These are phyloP conservation scores for Ceratocystis cubensis DNA, from an alignment of 2,329 filamentous ascomycete genomes.

Conservation along the genomic window DNA sequence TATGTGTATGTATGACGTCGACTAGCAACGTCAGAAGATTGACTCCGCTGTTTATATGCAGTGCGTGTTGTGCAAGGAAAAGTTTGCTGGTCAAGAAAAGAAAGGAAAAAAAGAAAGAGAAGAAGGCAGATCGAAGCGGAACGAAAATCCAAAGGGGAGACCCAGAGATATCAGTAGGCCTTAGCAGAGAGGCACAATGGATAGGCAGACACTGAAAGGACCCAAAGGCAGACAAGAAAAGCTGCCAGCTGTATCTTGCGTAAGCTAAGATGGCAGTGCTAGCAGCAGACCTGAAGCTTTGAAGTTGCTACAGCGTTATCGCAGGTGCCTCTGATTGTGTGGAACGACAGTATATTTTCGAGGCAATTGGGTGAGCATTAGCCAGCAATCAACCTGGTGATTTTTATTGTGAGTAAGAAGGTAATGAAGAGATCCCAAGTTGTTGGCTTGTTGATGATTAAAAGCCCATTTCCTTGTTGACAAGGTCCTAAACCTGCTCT, in stretches of 20 bases:
- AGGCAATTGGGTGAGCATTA: background rate
- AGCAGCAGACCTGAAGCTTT: background rate
- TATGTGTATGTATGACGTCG: background rate
- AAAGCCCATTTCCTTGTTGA: background rate
- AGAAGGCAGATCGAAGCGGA: background rate
- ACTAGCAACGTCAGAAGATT: background rate
- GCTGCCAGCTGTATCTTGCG: slow-evolving; percentile 7
- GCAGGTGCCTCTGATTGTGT: too few species aligned
- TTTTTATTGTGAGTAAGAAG: background rate
- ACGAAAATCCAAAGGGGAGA: background rate
- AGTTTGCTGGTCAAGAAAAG: background rate
- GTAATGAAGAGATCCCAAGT: background rate
- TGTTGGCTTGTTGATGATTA: background rate
- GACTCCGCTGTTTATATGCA: background rate
- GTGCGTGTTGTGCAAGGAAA: background rate
- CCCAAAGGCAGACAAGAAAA: background rate
- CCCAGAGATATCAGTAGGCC: background rate
- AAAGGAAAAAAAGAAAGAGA: background rate
- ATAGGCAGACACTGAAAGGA: background rate
- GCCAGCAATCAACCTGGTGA: background rate
- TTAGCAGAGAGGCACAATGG: background rate
- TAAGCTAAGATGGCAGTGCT: slow-evolving; percentile 5
- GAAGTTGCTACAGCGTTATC: background rate
- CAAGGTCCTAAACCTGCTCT: background rate
- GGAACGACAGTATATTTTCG: too few species aligned